Evolutionary conservation across 805 yeast species (phyloP).

Genomic region (Torulaspora indica): DNA sequence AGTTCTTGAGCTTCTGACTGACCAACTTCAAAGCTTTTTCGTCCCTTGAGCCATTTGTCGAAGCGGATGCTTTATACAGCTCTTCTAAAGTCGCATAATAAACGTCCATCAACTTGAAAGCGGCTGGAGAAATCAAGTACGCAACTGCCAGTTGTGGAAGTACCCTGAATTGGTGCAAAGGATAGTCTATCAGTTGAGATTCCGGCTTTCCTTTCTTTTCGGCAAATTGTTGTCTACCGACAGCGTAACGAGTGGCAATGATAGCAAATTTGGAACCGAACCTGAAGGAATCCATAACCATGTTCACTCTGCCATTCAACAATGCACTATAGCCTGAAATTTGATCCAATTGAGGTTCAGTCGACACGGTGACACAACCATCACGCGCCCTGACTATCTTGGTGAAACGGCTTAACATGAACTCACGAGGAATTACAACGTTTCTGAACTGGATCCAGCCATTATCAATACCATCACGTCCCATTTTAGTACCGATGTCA

Average conservation of each 20-base stretch:
- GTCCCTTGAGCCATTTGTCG: constrained; percentile 38
- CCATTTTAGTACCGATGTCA: constrained; percentile 94
- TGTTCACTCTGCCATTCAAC: constrained; percentile 81
- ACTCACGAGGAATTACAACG: constrained; percentile 78
- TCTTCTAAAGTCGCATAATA: constrained; percentile 47
- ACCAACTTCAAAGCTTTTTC: constrained; percentile 45
- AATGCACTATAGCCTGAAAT: constrained; percentile 77
- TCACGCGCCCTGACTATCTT: constrained; percentile 64
- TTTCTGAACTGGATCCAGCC: constrained; percentile 93
- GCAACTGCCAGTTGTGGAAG: constrained; percentile 79
- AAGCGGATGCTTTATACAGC: constrained; percentile 49
- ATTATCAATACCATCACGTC: constrained; percentile 91
- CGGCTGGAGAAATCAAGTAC: constrained; percentile 70
- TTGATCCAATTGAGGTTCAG: constrained; percentile 75
- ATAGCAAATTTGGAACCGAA: constrained; percentile 74
- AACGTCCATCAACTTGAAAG: constrained; percentile 53
- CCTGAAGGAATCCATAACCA: constrained; percentile 83
- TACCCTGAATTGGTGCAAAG: constrained; percentile 83
- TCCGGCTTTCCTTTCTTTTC: constrained; percentile 37
- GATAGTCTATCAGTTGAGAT: constrained; percentile 75
- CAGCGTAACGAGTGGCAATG: constrained; percentile 83
- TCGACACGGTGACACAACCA: constrained; percentile 39
- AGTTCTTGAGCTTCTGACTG: constrained; percentile 54
- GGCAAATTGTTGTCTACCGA: constrained; percentile 82
- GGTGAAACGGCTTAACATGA: constrained; percentile 76